These are phyloP conservation scores for Plenodomus tracheiphilus DNA, from an alignment of 2,329 filamentous ascomycete genomes.

Conservation along the genomic window DNA sequence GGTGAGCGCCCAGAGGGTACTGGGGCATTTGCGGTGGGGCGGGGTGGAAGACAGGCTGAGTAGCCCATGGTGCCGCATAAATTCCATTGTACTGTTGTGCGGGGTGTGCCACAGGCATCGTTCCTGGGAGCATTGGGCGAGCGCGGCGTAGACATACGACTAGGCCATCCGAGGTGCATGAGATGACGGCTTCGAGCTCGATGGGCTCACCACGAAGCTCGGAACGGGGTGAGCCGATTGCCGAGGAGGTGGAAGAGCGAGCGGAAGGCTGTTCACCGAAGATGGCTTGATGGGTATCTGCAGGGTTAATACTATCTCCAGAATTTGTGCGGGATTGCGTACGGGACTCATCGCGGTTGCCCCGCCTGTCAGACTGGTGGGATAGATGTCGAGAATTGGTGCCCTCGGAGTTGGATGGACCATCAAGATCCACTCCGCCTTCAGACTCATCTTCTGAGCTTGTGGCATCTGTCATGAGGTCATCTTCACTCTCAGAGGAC, in stretches of 20 bases:
- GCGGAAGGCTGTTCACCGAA: slow-evolving; percentile 31
- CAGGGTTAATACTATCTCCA: slow-evolving; percentile 49
- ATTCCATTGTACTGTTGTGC: slow-evolving; percentile 55
- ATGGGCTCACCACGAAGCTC: slow-evolving; percentile 50
- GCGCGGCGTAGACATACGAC: slow-evolving; percentile 80
- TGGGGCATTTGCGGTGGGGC: slow-evolving; percentile 44
- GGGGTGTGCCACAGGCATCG: slow-evolving; percentile 23
- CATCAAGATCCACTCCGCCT: slow-evolving; percentile 50
- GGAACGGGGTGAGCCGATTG: slow-evolving; percentile 25
- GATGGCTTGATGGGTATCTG: slow-evolving; percentile 36
- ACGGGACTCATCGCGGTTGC: slow-evolving; percentile 21
- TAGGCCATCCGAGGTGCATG: slow-evolving; percentile 84
- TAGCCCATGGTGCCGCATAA: slow-evolving; percentile 80
- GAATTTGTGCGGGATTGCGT: slow-evolving; percentile 48
- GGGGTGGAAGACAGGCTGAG: slow-evolving; percentile 61
- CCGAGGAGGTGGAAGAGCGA: slow-evolving; percentile 35
- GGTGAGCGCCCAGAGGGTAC: slow-evolving; percentile 40
- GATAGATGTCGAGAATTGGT: slow-evolving; percentile 24
- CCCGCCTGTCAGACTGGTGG: slow-evolving; percentile 17
- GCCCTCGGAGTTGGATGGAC: slow-evolving; percentile 14
- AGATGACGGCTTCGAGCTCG: slow-evolving; percentile 87
- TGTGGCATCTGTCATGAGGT: slow-evolving; percentile 53
- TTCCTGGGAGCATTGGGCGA: slow-evolving; percentile 65
- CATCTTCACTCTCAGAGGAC: slow-evolving; percentile 53
- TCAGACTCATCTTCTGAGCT: slow-evolving; percentile 54